A percentile compares a stretch with the other conserved stretches of the same genome.
These are phyloP conservation scores for Amanita polypyramis DNA, from an alignment of 768 basidiomycete genomes.

Conservation along the genomic window DNA sequence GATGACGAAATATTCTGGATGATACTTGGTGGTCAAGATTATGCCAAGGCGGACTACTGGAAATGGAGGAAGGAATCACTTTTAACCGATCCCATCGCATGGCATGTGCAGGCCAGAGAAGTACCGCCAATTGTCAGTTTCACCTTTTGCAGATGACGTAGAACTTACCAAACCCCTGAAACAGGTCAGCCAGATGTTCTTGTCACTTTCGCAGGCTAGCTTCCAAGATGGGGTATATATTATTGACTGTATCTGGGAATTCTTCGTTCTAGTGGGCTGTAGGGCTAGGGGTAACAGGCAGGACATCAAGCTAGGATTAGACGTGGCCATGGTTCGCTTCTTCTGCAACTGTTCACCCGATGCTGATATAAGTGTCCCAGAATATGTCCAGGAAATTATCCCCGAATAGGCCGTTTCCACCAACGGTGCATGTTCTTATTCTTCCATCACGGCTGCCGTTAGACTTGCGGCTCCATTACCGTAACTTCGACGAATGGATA, in stretches of 20 bases:
- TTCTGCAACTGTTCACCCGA: not conserved
- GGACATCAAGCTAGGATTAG: slow-evolving; percentile 54
- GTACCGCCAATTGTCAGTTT: slow-evolving; percentile 29
- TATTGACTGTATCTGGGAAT: slow-evolving; percentile 71
- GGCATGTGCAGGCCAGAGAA: slow-evolving; percentile 38
- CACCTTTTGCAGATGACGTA: not conserved
- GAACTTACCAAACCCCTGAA: not conserved
- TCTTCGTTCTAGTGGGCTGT: slow-evolving; percentile 63
- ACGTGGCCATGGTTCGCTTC: slow-evolving; percentile 39
- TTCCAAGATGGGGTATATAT: slow-evolving; percentile 45
- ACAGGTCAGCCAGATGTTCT: slow-evolving; percentile 38
- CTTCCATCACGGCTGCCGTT: slow-evolving; percentile 66
- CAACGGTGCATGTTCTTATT: slow-evolving; percentile 64
- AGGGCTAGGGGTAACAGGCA: slow-evolving; percentile 49
- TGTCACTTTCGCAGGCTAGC: slow-evolving; percentile 27
- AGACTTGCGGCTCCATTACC: slow-evolving; percentile 57
- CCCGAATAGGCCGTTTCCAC: slow-evolving; percentile 50
- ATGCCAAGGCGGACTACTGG: slow-evolving; percentile 79
- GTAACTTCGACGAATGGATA: slow-evolving; percentile 54
- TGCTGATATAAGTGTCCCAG: slow-evolving; percentile 21
- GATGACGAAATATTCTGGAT: slow-evolving; percentile 80
- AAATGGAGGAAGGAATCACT: slow-evolving; percentile 45
- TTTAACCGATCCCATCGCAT: slow-evolving; percentile 40
- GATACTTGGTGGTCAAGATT: slow-evolving; percentile 66
- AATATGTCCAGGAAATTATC: slow-evolving; percentile 43